Percentiles rank a stretch among this genome's conserved stretches.
Conservation (phyloP, 306 rosid genomes). For the Glycine soja region DNA sequence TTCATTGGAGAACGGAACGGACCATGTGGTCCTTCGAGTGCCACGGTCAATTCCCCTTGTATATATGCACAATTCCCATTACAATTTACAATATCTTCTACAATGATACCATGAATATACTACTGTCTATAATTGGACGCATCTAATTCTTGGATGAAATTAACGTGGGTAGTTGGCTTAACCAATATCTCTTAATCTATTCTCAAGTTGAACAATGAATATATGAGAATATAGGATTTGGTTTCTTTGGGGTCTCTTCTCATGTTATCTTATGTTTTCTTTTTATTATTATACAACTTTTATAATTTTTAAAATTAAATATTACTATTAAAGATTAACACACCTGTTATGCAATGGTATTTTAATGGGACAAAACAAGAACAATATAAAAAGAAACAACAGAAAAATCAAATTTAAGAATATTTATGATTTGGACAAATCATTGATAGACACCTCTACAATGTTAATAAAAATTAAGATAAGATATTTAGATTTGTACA, state of each 20-base stretch:
- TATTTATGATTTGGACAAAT: background rate
- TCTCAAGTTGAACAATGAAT: background rate
- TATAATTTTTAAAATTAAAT: no score
- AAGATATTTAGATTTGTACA: no score
- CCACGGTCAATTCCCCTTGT: slow-evolving; percentile 35
- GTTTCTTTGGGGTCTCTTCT: no score
- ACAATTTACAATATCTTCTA: background rate
- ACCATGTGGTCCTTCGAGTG: slow-evolving; percentile 46
- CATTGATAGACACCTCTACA: background rate
- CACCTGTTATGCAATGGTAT: no score
- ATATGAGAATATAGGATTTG: background rate
- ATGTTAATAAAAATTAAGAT: background rate
- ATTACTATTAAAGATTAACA: no score
- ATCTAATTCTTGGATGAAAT: background rate
- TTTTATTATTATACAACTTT: no score
- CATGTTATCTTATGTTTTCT: no score
- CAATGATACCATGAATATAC: background rate
- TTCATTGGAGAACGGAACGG: slow-evolving; percentile 43
- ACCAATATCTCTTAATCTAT: slow-evolving; percentile 11
- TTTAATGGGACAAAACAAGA: no score
- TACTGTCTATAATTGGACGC: background rate
- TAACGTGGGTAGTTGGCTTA: background rate
- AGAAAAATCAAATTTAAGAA: no score
- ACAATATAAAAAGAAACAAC: no score
- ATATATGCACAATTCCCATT: slow-evolving; percentile 6